Evolutionary conservation across 1,139 yeast genomes (phyloP).

Genomic region (Zygoascus sp.): DNA sequence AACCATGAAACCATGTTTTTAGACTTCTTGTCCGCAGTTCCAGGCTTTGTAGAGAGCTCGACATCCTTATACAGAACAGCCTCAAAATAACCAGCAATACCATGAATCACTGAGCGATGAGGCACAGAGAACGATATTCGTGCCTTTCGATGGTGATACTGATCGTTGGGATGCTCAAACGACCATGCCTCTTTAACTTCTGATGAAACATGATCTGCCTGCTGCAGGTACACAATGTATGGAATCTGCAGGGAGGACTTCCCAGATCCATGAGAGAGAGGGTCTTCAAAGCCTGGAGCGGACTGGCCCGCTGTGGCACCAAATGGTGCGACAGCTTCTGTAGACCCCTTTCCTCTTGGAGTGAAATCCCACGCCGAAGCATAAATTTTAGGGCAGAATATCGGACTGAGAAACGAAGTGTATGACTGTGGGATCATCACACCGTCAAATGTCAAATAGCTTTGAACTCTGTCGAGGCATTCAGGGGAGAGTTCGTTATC

Average conservation of each 20-base stretch:
- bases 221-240: constrained; percentile 56
- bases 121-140: constrained; percentile 39
- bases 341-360: constrained; percentile 8
- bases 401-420: constrained; percentile 60
- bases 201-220: constrained; percentile 38
- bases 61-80: constrained; percentile 59
- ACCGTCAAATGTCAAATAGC: constrained; percentile 31
- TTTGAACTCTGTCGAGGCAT: constrained; percentile 44
- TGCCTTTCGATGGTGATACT: constrained; percentile 33
- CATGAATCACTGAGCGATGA: constrained; percentile 56
- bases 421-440: constrained; percentile 64
- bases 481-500: constrained; percentile 90
- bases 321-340: constrained; percentile 7
- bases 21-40: constrained; percentile 42
- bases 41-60: constrained; percentile 52
- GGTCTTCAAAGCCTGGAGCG: constrained; percentile 13
- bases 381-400: constrained; percentile 51
- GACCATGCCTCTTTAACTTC: constrained; percentile 31
- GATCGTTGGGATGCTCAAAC: constrained; percentile 31
- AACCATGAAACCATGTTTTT: constrained; percentile 62
- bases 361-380: constrained; percentile 29
- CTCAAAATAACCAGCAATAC: constrained; percentile 70
- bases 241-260: constrained; percentile 43
- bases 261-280: background rate
- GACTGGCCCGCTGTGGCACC: constrained; percentile 13